These are phyloP conservation scores for Ophiostoma pallidulum DNA, from an alignment of 2,329 filamentous ascomycete genomes.

Conservation along the genomic window DNA sequence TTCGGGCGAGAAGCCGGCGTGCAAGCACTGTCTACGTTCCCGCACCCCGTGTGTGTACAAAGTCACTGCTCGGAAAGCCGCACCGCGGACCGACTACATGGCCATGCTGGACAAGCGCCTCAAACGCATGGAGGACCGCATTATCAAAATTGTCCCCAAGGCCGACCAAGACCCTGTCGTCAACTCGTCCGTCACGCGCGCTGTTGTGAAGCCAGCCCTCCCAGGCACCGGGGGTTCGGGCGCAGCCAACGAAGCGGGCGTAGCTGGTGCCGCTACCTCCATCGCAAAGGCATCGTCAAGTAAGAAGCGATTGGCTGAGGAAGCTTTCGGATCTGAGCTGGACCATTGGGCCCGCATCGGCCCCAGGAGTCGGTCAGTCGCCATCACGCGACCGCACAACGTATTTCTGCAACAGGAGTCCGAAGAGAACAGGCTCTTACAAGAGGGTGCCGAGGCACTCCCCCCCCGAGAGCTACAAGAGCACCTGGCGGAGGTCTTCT, in stretches of 20 bases:
- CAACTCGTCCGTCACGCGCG: slow-evolving; percentile 54
- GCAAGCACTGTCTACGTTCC: slow-evolving; percentile 89
- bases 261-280: slow-evolving; percentile 38
- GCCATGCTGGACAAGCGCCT: slow-evolving; percentile 94
- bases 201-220: slow-evolving; percentile 72
- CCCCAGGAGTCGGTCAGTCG: slow-evolving; percentile 38
- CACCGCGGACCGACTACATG: slow-evolving; percentile 96
- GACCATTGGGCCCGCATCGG: slow-evolving; percentile 67
- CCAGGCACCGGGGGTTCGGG: slow-evolving; percentile 36
- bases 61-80: slow-evolving; percentile 86
- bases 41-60: slow-evolving; percentile 97
- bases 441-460: slow-evolving; percentile 73
- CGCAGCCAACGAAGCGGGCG: background rate
- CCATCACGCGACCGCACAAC: background rate
- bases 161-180: slow-evolving; percentile 61
- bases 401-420: slow-evolving; percentile 51
- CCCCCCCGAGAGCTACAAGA: slow-evolving; percentile 84
- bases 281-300: background rate
- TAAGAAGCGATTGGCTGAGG: slow-evolving; percentile 77
- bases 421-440: slow-evolving; percentile 68
- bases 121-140: slow-evolving; percentile 95
- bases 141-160: slow-evolving; percentile 91
- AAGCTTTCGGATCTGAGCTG: slow-evolving; percentile 75
- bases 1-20: slow-evolving; percentile 93
- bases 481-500: slow-evolving; percentile 88